phyloP scores from a whole-genome alignment of 202 grass and related monocot species.

The Digitaria exilis region DNA sequence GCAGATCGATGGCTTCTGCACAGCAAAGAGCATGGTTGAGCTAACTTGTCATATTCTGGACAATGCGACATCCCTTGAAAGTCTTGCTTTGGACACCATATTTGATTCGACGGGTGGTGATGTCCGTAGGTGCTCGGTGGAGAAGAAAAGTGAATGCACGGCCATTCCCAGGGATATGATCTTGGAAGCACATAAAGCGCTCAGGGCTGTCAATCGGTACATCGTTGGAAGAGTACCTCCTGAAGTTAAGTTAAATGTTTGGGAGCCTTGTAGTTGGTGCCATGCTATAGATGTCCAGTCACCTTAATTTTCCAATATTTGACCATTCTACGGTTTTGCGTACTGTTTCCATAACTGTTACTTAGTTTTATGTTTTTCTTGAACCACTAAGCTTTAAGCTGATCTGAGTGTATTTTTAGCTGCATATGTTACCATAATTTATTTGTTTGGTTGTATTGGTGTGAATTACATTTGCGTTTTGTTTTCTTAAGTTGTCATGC shows the following conservation, averaged over 20 bases:
- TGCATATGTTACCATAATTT: too few relatives aligned
- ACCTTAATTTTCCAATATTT: too few relatives aligned
- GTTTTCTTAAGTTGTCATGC: too few relatives aligned
- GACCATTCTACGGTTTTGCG: too few relatives aligned
- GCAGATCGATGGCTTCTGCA: too few relatives aligned
- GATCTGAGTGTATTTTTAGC: too few relatives aligned
- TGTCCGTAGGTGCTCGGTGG: neutral
- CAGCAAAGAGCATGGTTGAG: too few relatives aligned
- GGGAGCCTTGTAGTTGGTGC: neutral
- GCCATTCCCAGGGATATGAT: neutral
- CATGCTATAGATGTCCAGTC: neutral
- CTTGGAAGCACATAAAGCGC: neutral
- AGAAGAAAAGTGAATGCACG: neutral
- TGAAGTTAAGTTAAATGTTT: constrained; percentile 3
- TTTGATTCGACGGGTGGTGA: neutral
- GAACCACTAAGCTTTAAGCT: too few relatives aligned
- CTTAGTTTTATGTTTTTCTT: too few relatives aligned
- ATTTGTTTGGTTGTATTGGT: too few relatives aligned
- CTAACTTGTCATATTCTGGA: neutral
- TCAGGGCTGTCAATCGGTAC: neutral
- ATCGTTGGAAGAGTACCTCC: neutral
- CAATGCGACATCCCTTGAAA: neutral
- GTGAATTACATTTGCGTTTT: too few relatives aligned
- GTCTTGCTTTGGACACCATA: neutral
- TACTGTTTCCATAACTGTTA: too few relatives aligned